Percentiles rank a stretch among this genome's conserved stretches.
Conservation (phyloP, 192 early-diverging fungal genomes). For the Gigaspora rosea region DNA sequence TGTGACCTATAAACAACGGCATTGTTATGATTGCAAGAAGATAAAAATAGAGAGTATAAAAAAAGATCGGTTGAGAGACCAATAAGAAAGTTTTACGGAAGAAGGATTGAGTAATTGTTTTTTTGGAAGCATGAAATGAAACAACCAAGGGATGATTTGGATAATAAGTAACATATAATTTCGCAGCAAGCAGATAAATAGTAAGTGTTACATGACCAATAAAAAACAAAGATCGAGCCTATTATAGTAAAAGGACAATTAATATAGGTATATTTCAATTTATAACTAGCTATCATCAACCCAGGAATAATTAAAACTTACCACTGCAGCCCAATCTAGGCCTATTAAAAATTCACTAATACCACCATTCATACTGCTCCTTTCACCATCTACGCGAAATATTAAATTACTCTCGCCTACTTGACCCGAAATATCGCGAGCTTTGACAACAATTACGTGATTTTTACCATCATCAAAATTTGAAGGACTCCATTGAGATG, state of each 20-base stretch:
- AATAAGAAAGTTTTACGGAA: slow-evolving; percentile 25
- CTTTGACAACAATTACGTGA: slow-evolving; percentile 66
- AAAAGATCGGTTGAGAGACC: slow-evolving; percentile 32
- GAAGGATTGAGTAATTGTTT: slow-evolving; percentile 26
- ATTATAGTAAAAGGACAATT: neutral
- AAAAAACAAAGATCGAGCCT: neutral
- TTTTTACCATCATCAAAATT: slow-evolving; percentile 65
- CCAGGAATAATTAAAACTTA: slow-evolving; percentile 42
- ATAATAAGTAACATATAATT: slow-evolving; percentile 40
- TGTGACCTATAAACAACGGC: slow-evolving; percentile 70
- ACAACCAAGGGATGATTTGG: slow-evolving; percentile 25
- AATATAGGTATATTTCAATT: neutral
- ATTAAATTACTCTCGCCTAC: slow-evolving; percentile 45
- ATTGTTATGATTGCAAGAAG: slow-evolving; percentile 50
- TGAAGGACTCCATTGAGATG: slow-evolving; percentile 67
- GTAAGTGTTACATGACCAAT: neutral
- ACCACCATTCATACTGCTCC: slow-evolving; percentile 63
- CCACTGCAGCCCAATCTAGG: slow-evolving; percentile 55
- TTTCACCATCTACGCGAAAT: slow-evolving; percentile 71
- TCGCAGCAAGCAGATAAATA: neutral
- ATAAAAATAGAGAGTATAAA: slow-evolving; percentile 40
- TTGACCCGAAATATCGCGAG: slow-evolving; percentile 56
- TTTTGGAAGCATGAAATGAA: slow-evolving; percentile 31
- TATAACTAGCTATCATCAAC: slow-evolving; percentile 42
- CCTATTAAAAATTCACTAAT: slow-evolving; percentile 74